Conservation (phyloP, 108 stramenopile genomes). For the Cyclotella atomus region DNA sequence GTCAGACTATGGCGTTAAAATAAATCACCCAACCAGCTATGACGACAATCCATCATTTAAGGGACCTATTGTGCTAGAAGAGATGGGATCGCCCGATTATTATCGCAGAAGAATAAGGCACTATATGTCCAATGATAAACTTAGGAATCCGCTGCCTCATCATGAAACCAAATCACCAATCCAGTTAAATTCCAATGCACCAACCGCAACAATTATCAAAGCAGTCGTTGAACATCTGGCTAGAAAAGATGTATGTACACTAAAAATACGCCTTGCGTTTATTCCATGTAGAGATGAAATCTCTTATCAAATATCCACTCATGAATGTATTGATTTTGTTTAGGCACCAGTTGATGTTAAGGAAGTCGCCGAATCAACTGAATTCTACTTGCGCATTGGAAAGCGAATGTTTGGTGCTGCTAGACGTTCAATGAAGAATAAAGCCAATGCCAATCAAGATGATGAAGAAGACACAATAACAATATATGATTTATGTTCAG, state of each 20-base stretch:
- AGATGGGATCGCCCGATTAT: constrained; percentile 25
- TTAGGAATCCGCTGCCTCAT: neutral
- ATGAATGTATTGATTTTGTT: no score
- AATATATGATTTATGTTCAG: constrained; percentile 54
- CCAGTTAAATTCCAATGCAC: constrained; percentile 23
- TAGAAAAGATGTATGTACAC: constrained; percentile 47
- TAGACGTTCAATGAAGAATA: constrained; percentile 22
- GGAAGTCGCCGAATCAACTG: constrained; percentile 57
- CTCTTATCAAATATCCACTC: no score
- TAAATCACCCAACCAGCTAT: constrained; percentile 55
- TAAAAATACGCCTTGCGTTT: no score
- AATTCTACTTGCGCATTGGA: constrained; percentile 56
- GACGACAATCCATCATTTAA: constrained; percentile 57
- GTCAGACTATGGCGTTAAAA: constrained; percentile 41
- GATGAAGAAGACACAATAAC: constrained; percentile 15
- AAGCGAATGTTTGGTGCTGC: constrained; percentile 55
- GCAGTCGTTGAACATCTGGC: constrained; percentile 56
- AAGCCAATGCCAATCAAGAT: neutral
- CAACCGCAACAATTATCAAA: constrained; percentile 51
- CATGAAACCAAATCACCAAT: neutral
- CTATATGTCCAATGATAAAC: constrained; percentile 18
- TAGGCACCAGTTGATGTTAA: constrained; percentile 64
- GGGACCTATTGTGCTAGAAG: constrained; percentile 43
- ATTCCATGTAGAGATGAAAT: no score
- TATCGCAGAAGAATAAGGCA: constrained; percentile 44